A percentile compares a stretch with the other conserved stretches of the same genome.
Evolutionary conservation across 495 filamentous ascomycete genomes (phyloP).

Genomic region (Penicillium odoratum): DNA sequence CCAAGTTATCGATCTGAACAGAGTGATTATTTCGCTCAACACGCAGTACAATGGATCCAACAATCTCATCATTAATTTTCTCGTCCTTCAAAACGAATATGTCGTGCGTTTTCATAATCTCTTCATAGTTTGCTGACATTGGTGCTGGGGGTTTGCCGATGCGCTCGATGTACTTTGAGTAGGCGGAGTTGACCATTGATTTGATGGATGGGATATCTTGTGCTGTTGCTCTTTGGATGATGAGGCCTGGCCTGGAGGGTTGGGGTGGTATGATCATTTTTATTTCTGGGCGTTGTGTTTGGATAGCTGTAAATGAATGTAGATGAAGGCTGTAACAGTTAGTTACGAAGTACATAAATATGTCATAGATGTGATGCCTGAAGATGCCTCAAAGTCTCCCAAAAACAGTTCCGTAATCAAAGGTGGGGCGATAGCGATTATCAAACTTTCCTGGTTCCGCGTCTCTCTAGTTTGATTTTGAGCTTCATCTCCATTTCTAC

Average conservation of each 20-base stretch:
- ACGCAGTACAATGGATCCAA: constrained; percentile 21
- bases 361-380: too few species aligned
- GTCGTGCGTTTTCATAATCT: constrained; percentile 16
- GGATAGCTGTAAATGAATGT: too few species aligned
- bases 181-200: constrained; percentile 32
- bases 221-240: constrained; percentile 23
- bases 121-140: constrained; percentile 31
- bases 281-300: not conserved
- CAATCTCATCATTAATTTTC: not conserved
- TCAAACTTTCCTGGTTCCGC: too few species aligned
- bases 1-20: constrained; percentile 31
- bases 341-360: too few species aligned
- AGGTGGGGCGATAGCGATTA: too few species aligned
- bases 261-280: not conserved
- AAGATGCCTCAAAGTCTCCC: too few species aligned
- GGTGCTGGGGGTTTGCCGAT: constrained; percentile 38
- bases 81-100: constrained; percentile 19
- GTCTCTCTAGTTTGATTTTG: too few species aligned
- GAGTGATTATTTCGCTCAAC: constrained; percentile 10
- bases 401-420: too few species aligned
- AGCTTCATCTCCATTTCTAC: too few species aligned
- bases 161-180: constrained; percentile 38
- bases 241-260: not conserved
- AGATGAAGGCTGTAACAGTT: too few species aligned
- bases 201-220: constrained; percentile 28